Evolutionary conservation across 208 protist species (phyloP).

Genomic region (Balamuthia mandrillaris): DNA sequence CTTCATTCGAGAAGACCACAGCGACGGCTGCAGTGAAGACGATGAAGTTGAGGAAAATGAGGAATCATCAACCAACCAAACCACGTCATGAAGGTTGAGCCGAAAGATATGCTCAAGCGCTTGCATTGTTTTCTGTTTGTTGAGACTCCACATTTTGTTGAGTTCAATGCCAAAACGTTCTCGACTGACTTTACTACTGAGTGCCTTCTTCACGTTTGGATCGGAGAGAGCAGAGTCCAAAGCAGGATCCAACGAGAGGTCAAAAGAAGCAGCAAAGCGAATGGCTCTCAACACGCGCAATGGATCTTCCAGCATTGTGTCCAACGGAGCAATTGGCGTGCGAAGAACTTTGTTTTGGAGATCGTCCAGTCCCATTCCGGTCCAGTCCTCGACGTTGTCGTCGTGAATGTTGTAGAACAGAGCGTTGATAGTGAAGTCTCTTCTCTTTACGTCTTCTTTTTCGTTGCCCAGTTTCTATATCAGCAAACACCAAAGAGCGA

Average conservation of each 20-base stretch:
- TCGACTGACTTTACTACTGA: too few relatives aligned
- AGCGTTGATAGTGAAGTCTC: constrained; percentile 98
- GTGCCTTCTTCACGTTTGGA: too few relatives aligned
- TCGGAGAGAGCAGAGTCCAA: too few relatives aligned
- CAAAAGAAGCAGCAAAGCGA: constrained; percentile 85
- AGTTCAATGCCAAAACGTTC: too few relatives aligned
- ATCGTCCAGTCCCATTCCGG: constrained; percentile 77
- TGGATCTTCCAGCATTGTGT: constrained; percentile 81
- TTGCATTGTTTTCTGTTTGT: too few relatives aligned
- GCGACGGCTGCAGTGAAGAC: too few relatives aligned
- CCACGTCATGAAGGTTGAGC: too few relatives aligned
- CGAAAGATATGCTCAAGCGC: too few relatives aligned
- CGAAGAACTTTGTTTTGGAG: constrained; percentile 79
- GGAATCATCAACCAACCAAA: too few relatives aligned
- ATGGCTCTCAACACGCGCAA: constrained; percentile 87
- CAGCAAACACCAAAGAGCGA: background rate
- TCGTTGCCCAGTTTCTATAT: constrained; percentile 69
- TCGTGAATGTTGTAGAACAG: constrained; percentile 98
- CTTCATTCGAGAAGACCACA: too few relatives aligned
- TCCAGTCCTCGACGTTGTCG: constrained; percentile 89
- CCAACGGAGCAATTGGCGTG: constrained; percentile 69
- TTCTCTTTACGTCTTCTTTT: constrained; percentile 86
- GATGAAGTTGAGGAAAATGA: too few relatives aligned
- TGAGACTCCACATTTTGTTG: too few relatives aligned
- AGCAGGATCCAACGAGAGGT: constrained; percentile 77